Conservation (phyloP, 306 rosid species). For the Alnus rubra region DNA sequence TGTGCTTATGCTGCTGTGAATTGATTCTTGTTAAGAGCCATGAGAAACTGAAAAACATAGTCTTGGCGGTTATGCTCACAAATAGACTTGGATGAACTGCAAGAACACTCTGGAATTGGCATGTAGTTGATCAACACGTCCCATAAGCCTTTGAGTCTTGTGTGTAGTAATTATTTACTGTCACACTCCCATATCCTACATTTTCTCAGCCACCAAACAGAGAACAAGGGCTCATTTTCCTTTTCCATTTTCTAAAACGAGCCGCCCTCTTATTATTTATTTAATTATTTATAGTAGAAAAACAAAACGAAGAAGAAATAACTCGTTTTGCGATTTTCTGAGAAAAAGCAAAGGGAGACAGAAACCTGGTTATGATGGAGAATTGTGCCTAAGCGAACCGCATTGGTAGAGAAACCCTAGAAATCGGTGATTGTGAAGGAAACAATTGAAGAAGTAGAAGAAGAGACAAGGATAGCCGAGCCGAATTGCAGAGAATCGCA, state of each 20-base stretch:
- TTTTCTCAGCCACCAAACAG: conserved; percentile 3
- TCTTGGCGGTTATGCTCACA: no score
- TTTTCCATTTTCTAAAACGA: not conserved
- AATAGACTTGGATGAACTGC: no score
- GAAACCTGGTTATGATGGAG: conserved; percentile 27
- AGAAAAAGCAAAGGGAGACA: not conserved
- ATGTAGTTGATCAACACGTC: not conserved
- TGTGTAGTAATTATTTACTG: no score
- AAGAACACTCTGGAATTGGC: no score
- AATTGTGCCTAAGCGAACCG: not conserved
- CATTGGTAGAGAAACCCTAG: conserved; percentile 9
- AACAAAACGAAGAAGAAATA: not conserved
- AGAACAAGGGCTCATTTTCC: not conserved
- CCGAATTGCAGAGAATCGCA: not conserved
- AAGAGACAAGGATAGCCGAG: conserved; percentile 18
- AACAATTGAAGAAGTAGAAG: not conserved
- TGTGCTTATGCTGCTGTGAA: no score
- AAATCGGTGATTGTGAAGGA: conserved; percentile 16
- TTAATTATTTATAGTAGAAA: not conserved
- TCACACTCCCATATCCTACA: not conserved
- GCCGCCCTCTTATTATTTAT: not conserved
- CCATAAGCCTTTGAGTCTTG: not conserved
- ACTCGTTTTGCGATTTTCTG: not conserved
- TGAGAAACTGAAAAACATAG: no score
- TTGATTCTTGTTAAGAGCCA: no score